Percentiles rank a stretch among this genome's conserved stretches.
These are phyloP conservation scores for Ceratocystis destructans DNA, from an alignment of 2,329 filamentous ascomycete genomes.

Conservation along the genomic window DNA sequence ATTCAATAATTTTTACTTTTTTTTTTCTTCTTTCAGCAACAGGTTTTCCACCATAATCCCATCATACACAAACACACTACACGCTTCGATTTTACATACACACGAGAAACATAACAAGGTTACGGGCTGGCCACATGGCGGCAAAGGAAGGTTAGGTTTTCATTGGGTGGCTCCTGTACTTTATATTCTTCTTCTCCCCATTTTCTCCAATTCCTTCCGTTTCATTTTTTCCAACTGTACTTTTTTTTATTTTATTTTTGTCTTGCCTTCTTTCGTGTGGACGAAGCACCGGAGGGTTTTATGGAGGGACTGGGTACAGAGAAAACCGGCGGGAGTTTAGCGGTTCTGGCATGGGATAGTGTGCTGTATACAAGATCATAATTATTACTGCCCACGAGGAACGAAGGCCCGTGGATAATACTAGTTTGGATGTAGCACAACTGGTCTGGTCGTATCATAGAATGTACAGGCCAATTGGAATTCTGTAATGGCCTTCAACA, in stretches of 20 bases:
- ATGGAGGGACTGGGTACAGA: neutral
- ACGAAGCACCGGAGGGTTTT: neutral
- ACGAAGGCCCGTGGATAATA: neutral
- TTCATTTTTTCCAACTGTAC: conserved; percentile 1
- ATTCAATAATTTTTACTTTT: conserved; percentile 4
- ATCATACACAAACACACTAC: neutral
- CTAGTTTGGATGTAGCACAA: neutral
- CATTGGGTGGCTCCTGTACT: conserved; percentile 10
- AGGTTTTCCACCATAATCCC: neutral
- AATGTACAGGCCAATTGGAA: too few species aligned
- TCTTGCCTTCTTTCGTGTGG: conserved; percentile 5
- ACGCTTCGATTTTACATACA: neutral
- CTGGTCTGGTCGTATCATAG: too few species aligned
- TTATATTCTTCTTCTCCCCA: neutral
- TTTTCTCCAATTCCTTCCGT: neutral
- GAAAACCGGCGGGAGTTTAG: neutral
- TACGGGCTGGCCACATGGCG: neutral
- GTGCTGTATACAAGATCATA: conserved; percentile 7
- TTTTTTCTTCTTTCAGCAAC: conserved; percentile 5
- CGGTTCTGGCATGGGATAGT: neutral
- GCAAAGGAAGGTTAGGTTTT: neutral
- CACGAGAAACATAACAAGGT: conserved; percentile 2
- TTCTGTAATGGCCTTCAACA: too few species aligned
- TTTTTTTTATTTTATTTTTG: conserved; percentile 3
- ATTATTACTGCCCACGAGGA: conserved; percentile 1